phyloP scores from a whole-genome alignment of 2,329 filamentous ascomycete species.

The Aureobasidium subglaciale region DNA sequence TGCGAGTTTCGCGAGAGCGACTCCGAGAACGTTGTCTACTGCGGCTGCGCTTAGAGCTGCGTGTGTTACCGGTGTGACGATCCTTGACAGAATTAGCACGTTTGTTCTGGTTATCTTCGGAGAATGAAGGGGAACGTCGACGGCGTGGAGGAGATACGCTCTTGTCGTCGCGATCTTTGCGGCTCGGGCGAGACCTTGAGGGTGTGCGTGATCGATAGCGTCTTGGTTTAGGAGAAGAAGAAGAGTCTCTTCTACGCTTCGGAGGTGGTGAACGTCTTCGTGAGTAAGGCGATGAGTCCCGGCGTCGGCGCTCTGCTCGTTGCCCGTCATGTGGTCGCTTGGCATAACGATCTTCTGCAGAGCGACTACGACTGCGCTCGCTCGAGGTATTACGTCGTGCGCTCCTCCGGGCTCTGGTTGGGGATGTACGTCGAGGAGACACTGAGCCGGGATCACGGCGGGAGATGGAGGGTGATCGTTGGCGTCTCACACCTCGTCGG shows the following conservation, averaged over 20 bases:
- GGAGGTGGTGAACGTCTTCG: conserved; percentile 20
- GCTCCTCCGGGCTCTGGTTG: neutral
- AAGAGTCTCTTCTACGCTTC: conserved; percentile 14
- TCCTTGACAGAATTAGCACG: conserved; percentile 4
- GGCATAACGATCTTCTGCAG: neutral
- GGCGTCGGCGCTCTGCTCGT: conserved; percentile 3
- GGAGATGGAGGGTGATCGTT: conserved; percentile 16
- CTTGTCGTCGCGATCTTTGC: conserved; percentile 20
- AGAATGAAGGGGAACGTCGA: conserved; percentile 5
- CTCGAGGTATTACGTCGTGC: conserved; percentile 5
- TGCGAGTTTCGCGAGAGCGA: neutral
- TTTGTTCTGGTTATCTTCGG: conserved; percentile 2
- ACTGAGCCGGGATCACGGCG: conserved; percentile 5
- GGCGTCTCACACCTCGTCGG: conserved; percentile 14
- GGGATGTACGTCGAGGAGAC: conserved; percentile 10
- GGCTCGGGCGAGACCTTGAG: conserved; percentile 27
- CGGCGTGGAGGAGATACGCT: conserved; percentile 5
- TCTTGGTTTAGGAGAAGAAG: conserved; percentile 1
- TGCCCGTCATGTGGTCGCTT: neutral
- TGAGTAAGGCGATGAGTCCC: conserved; percentile 24
- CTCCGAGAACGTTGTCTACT: conserved; percentile 5
- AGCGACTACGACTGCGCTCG: conserved; percentile 15
- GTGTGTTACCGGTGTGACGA: neutral
- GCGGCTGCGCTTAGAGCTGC: neutral
- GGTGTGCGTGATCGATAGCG: conserved; percentile 19